Conservation (phyloP, 225 moss, liverwort and hornwort genomes). For the Anthoceros angustus region DNA sequence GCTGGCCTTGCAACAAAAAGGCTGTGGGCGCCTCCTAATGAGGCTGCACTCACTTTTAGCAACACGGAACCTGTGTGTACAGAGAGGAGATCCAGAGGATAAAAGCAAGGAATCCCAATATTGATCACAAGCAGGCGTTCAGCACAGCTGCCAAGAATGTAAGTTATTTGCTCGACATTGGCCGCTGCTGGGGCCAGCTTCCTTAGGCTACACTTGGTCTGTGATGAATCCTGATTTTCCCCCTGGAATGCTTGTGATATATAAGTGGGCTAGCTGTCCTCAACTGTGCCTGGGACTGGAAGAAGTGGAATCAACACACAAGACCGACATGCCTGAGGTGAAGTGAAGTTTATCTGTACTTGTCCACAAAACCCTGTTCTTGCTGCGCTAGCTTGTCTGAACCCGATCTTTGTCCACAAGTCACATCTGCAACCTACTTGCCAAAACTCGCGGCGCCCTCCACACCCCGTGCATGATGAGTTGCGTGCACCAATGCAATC, state of each 20-base stretch:
- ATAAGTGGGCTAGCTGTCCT: slow-evolving; percentile 4
- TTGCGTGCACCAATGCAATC: slow-evolving; percentile 4
- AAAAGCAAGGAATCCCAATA: slow-evolving; percentile 1
- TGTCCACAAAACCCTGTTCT: not conserved
- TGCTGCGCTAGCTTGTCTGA: not conserved
- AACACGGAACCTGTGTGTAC: not conserved
- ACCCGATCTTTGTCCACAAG: not conserved
- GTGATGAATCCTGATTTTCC: no score
- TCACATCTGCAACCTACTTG: not conserved
- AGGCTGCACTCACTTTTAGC: no score
- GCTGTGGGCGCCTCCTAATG: no score
- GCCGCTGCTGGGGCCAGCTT: not conserved
- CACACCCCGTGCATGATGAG: slow-evolving; percentile 1
- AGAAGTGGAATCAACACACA: not conserved
- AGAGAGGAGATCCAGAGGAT: slow-evolving; percentile 1
- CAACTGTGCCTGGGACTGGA: not conserved
- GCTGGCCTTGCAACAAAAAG: no score
- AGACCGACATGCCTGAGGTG: slow-evolving; percentile 4
- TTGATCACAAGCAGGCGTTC: not conserved
- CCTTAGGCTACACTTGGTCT: not conserved
- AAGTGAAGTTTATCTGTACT: not conserved
- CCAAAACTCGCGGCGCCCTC: not conserved
- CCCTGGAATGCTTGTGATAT: not conserved
- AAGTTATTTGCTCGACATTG: not conserved
- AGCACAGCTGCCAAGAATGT: slow-evolving; percentile 4